Evolutionary conservation across 1,284 basidiomycete genomes (phyloP).

Genomic region (Stereum hirsutum): DNA sequence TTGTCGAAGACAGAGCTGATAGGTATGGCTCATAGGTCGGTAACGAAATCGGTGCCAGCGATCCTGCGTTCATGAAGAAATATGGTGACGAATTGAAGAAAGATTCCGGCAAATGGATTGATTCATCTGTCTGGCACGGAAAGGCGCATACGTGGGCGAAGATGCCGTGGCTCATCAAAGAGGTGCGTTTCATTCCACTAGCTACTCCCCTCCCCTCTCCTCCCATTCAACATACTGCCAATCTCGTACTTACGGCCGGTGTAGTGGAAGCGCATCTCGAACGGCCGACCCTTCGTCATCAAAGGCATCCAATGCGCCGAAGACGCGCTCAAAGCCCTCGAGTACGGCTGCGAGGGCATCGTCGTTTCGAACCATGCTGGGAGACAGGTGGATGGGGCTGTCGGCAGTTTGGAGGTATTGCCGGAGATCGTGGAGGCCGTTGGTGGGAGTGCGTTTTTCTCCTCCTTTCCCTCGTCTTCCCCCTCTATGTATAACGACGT

Average conservation of each 20-base stretch:
- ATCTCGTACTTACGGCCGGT: background rate
- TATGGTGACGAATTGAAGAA: slow-evolving; percentile 32
- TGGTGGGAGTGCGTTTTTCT: slow-evolving; percentile 28
- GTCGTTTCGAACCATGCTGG: slow-evolving; percentile 56
- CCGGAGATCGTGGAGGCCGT: slow-evolving; percentile 45
- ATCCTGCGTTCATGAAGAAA: slow-evolving; percentile 47
- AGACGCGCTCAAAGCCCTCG: slow-evolving; percentile 39
- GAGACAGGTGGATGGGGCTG: slow-evolving; percentile 50
- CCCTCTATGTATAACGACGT: background rate
- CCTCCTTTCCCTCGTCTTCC: background rate
- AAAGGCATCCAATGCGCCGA: slow-evolving; percentile 47
- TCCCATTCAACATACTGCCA: background rate
- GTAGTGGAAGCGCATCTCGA: slow-evolving; percentile 45
- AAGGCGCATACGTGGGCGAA: slow-evolving; percentile 51
- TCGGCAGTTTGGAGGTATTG: slow-evolving; percentile 42
- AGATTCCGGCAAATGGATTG: slow-evolving; percentile 46
- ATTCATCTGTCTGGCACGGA: slow-evolving; percentile 46
- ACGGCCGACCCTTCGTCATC: slow-evolving; percentile 44
- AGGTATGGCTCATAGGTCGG: slow-evolving; percentile 18
- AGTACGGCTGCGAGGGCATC: slow-evolving; percentile 48
- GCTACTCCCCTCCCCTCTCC: background rate
- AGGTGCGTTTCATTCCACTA: slow-evolving; percentile 19
- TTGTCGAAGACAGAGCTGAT: background rate
- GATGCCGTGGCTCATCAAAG: slow-evolving; percentile 35
- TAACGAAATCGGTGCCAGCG: slow-evolving; percentile 41